Base-by-base conservation (phyloP, 2,329 filamentous ascomycete genomes). In the Diaporthe ampelina region DNA sequence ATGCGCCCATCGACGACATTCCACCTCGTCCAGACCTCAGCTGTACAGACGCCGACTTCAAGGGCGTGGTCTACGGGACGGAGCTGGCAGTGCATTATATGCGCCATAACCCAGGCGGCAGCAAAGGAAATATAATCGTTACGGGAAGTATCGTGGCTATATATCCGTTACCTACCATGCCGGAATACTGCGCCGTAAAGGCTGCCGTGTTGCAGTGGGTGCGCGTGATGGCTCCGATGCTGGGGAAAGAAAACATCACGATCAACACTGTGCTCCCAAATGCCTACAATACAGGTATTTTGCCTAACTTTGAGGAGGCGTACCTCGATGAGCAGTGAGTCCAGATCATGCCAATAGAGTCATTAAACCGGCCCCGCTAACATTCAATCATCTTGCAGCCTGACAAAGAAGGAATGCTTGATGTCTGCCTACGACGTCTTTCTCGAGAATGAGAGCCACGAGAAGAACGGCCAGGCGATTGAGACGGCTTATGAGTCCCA, bases 31-130 rank as follows among this genome's bases (percentile, higher is more conserved):
- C 63, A 17, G 63, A 68, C 63, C 63, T 68, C 21, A 52, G 29
- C 63, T 68, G 63, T 48, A 68, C 63, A 15, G 79, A 82, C 32
- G 78, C 85, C 35, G 80, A 79, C 52, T 74, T 80, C 10, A 76
- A 72, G 1, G 75, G 75, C 7, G 73, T 74, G 15, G 35, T 75
- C 29, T 67, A 73, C 32, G 71, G 73, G 7, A 65, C 61, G 26
- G 63, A 74, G 40, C 65, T 76, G 32, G 75, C 75, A 17, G 74
- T 74, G 70, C 75, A 76, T 43, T 76, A 73, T 24, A 76, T 76
- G 75, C 70, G 75, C 40, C 70, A 74, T 32, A 76, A 76, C 40
- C 61, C 70, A 3, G 43, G 29, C 24, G 63, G 63, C 26, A 50
- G 21, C 21, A 26, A 8, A 24, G 63, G 63, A 1, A 68, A 68